Conservation (phyloP, 345 rosid species). For the Populus euphratica region DNA sequence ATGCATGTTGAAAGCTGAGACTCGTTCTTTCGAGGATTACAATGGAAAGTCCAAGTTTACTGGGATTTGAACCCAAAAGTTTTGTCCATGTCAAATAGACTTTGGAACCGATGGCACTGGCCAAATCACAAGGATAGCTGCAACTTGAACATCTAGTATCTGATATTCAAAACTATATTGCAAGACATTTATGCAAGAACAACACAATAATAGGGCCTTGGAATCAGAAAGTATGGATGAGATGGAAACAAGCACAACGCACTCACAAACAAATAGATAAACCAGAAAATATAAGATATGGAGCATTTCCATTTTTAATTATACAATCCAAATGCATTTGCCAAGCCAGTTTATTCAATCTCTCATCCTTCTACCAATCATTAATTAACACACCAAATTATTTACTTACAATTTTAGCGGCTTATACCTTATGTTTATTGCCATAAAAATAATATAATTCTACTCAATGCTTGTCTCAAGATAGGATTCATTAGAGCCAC, state of each 20-base stretch:
- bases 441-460: conserved; percentile 1
- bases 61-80: too few relatives aligned
- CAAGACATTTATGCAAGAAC: neutral
- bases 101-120: too few relatives aligned
- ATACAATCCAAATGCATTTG: neutral
- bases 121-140: too few relatives aligned
- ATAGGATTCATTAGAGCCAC: neutral
- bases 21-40: too few relatives aligned
- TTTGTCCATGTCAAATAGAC: too few relatives aligned
- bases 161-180: neutral
- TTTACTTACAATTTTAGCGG: neutral
- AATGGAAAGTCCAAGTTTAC: too few relatives aligned
- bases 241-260: neutral
- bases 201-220: neutral
- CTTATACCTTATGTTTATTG: conserved; percentile 2
- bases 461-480: conserved; percentile 7
- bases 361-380: neutral
- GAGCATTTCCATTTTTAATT: neutral
- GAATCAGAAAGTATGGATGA: neutral
- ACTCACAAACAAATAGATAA: neutral
- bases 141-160: too few relatives aligned
- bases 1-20: too few relatives aligned
- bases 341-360: neutral
- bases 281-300: neutral
- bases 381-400: neutral